Percentiles rank a stretch among this genome's conserved stretches.
These are phyloP conservation scores for Plasmodium cynomolgi DNA, from an alignment of 169 alveolate species.

Conservation along the genomic window DNA sequence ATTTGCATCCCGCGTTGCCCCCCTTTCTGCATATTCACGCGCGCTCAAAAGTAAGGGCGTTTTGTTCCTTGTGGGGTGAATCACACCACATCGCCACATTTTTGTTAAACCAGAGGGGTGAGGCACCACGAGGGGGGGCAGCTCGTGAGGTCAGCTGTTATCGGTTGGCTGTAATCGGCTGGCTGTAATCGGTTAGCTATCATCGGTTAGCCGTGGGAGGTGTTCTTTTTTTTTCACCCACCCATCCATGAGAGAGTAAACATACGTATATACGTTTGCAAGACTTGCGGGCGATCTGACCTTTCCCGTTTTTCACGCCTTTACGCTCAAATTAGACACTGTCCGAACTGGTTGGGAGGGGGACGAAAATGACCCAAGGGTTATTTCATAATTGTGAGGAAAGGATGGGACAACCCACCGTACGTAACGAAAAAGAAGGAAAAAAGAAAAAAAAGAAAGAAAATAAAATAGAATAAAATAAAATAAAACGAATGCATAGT, in stretches of 20 bases:
- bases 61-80: background rate
- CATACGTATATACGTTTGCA: background rate
- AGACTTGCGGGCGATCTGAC: background rate
- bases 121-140: too few species aligned
- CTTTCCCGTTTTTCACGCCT: background rate
- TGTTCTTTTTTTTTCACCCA: background rate
- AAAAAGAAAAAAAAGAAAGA: too few species aligned
- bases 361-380: background rate
- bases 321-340: background rate
- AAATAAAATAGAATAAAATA: too few species aligned
- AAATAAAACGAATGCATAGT: background rate
- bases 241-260: background rate
- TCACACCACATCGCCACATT: background rate
- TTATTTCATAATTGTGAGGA: too few species aligned
- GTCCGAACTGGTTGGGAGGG: background rate
- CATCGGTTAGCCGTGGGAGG: too few species aligned
- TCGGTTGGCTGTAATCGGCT: too few species aligned
- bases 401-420: too few species aligned
- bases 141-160: too few species aligned
- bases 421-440: too few species aligned
- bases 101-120: background rate
- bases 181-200: too few species aligned
- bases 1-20: background rate
- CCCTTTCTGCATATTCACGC: background rate
- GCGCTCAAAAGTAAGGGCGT: background rate